Evolutionary conservation across 2,329 filamentous ascomycete species (phyloP).

Genomic region (Curvularia spicifera): DNA sequence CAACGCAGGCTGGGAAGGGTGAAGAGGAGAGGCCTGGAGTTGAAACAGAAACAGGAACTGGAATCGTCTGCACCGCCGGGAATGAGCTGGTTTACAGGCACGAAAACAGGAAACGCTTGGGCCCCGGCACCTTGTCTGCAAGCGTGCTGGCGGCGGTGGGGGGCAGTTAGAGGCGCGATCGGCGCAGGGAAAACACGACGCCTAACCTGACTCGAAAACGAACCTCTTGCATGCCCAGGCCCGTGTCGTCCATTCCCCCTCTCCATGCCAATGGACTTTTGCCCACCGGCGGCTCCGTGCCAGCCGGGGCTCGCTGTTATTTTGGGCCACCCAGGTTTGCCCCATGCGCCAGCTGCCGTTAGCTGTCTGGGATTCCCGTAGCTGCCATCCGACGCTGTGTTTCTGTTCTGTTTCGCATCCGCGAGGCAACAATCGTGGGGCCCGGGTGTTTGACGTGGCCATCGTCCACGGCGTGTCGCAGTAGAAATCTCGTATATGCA

Average conservation of each 20-base stretch:
- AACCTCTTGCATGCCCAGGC: constrained; percentile 14
- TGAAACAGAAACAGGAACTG: neutral
- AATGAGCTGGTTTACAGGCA: constrained; percentile 33
- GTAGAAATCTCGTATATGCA: too few relatives aligned
- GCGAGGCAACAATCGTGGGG: neutral
- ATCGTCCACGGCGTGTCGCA: too few relatives aligned
- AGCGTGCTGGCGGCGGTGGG: constrained; percentile 12
- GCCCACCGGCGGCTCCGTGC: too few relatives aligned
- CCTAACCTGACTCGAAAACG: constrained; percentile 17
- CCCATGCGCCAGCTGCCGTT: constrained; percentile 29
- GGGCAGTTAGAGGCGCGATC: constrained; percentile 25
- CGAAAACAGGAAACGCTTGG: constrained; percentile 26
- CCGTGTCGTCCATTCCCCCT: constrained; percentile 12
- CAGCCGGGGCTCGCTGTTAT: constrained; percentile 23
- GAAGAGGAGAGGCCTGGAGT: constrained; percentile 18
- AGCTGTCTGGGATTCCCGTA: constrained; percentile 26
- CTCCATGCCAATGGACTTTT: constrained; percentile 4
- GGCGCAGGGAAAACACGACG: constrained; percentile 25
- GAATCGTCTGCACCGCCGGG: constrained; percentile 21
- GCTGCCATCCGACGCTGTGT: constrained; percentile 19
- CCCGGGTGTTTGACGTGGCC: constrained; percentile 4
- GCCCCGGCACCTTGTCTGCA: constrained; percentile 10
- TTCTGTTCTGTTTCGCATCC: constrained; percentile 22
- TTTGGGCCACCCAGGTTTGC: constrained; percentile 20
- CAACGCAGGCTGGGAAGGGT: constrained; percentile 28